Conservation (phyloP, 192 early-diverging fungal species). For the Umbelopsis sp. region DNA sequence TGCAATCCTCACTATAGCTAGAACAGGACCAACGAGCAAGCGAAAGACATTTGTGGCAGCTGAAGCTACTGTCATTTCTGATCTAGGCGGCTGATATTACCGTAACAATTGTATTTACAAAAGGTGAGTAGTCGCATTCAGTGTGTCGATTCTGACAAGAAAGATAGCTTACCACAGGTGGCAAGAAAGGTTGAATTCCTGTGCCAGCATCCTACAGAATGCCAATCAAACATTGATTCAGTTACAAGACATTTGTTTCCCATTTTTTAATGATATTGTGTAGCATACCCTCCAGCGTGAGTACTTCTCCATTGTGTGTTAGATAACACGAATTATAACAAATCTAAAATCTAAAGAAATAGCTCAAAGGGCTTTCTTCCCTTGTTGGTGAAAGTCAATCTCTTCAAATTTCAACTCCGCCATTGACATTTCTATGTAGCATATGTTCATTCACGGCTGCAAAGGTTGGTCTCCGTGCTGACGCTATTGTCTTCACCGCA, state of each 20-base stretch:
- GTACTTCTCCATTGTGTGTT: conserved; percentile 75
- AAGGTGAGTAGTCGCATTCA: too few relatives aligned
- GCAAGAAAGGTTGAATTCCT: conserved; percentile 89
- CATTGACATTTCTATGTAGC: too few relatives aligned
- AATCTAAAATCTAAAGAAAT: background rate
- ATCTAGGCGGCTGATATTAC: conserved; percentile 45
- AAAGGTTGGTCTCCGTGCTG: background rate
- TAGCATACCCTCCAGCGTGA: conserved; percentile 79
- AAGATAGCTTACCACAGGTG: conserved; percentile 57
- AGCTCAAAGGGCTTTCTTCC: too few relatives aligned
- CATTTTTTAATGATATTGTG: background rate
- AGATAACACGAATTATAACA: background rate
- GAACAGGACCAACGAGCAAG: conserved; percentile 48
- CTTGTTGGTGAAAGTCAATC: too few relatives aligned
- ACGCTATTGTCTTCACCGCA: conserved; percentile 6
- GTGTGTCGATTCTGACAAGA: background rate
- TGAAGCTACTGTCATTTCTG: conserved; percentile 37
- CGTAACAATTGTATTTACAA: too few relatives aligned
- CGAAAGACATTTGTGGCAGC: conserved; percentile 33
- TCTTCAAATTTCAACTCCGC: background rate
- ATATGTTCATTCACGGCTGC: background rate
- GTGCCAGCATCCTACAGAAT: conserved; percentile 68
- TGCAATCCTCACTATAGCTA: conserved; percentile 44
- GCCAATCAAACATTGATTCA: background rate
- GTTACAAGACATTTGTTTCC: background rate